Base-by-base conservation (phyloP, 345 rosid species). In the Aquilaria yunnanensis region DNA sequence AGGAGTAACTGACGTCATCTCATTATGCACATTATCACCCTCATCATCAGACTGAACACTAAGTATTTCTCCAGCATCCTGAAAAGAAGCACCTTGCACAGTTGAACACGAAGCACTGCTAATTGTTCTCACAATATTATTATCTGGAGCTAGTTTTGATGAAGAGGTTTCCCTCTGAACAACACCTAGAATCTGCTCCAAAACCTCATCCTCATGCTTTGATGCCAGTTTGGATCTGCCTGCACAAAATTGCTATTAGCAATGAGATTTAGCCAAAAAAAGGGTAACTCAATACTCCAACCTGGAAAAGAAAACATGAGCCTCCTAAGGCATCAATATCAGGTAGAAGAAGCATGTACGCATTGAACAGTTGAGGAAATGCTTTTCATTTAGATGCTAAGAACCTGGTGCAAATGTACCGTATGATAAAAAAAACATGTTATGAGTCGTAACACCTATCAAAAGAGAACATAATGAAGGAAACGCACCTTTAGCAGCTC, bases 101-200 rank as follows among this genome's bases (percentile, higher is more conserved):
- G 66, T 69, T 34, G 75, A 72, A 45, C 47, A 56, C 3, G 82
- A 82, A 51, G 67, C 59, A 63, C 84, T 74, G 65, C 84, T 73
- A 67, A 74, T 67, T 57, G 73, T 66, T 70, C 81, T 78, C 64
- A 57, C 75, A 62, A 63, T 45, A 12, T 77, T 77, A 10, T 62
- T 55, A 53, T 54, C 74, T 14, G 77, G 66, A 5, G 64, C 67
- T 56, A 63, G 74, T 43, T 73, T 72, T 0, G 81, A 76, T 48
- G 86, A 85, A 67, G 80, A 76, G 43, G 87, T 74, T 61, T 73
- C 87, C 71, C 70, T 81, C 61, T 64, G 78, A 67, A 83, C 89
- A 73, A 77, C 70, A 3, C 84, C 84, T n/a, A 89, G 74, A 83
- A 92, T 77, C 83, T 85, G 78, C 57, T 72, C 79, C 62, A 90